Conservation (phyloP, 805 yeast species). For the Barnettozyma botsteinii region DNA sequence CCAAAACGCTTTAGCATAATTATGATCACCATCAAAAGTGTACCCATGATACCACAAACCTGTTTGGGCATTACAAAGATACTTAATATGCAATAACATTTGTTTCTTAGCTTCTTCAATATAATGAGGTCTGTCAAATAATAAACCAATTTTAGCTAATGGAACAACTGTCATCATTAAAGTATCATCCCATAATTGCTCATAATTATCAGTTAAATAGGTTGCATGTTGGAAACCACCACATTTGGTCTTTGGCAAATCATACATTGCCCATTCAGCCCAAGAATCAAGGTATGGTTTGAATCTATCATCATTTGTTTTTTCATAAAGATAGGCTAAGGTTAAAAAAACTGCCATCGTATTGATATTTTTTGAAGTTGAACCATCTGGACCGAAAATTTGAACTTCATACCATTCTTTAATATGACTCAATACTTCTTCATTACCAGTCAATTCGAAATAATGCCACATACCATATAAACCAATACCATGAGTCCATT, state of each 20-base stretch:
- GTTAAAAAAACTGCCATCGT: constrained; percentile 12
- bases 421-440: constrained; percentile 5
- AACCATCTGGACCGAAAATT: constrained; percentile 12
- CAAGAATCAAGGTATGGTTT: constrained; percentile 10
- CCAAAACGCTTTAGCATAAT: constrained; percentile 13
- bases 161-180: constrained; percentile 15
- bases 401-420: constrained; percentile 12
- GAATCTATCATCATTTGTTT: constrained; percentile 5
- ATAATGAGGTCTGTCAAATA: constrained; percentile 11
- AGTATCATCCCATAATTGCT: constrained; percentile 14
- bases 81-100: constrained; percentile 10
- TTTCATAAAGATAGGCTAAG: constrained; percentile 9
- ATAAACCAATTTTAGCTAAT: constrained; percentile 11
- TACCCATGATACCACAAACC: constrained; percentile 14
- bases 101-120: constrained; percentile 13
- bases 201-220: constrained; percentile 11
- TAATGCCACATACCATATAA: constrained; percentile 15
- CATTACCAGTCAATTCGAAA: constrained; percentile 5
- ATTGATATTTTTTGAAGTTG: constrained; percentile 12
- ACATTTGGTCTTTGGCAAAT: constrained; percentile 11
- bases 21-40: constrained; percentile 13
- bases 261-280: constrained; percentile 14
- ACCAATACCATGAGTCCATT: constrained; percentile 16
- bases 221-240: constrained; percentile 14
- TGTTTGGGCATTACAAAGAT: constrained; percentile 8